A percentile compares a stretch with the other conserved stretches of the same genome.
phyloP scores from a whole-genome alignment of 805 yeast genomes.

The Candida morakotiae region DNA sequence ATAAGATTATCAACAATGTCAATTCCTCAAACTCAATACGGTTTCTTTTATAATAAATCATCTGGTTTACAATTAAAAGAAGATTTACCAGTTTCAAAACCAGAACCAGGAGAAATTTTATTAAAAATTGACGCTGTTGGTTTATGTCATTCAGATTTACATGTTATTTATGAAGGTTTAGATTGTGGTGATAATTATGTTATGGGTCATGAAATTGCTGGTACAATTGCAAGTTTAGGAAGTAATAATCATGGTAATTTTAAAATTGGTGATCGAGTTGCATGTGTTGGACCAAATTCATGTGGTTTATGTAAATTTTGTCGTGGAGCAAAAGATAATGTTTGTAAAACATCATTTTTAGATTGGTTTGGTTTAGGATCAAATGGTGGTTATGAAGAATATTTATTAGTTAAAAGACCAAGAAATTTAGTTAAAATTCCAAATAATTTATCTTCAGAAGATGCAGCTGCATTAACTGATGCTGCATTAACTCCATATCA shows the following conservation, averaged over 20 bases:
- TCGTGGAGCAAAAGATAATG: slow-evolving; percentile 30
- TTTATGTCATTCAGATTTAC: slow-evolving; percentile 42
- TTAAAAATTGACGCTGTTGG: slow-evolving; percentile 40
- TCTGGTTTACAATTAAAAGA: slow-evolving; percentile 7
- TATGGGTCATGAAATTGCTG: slow-evolving; percentile 45
- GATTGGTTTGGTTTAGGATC: slow-evolving; percentile 32
- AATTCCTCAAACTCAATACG: slow-evolving; percentile 10
- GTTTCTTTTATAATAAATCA: slow-evolving; percentile 6
- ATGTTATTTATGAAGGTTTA: slow-evolving; percentile 20
- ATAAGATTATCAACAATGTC: slow-evolving; percentile 6
- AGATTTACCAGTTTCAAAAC: slow-evolving; percentile 8
- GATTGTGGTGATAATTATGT: slow-evolving; percentile 22
- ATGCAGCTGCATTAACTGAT: slow-evolving; percentile 27
- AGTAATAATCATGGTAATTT: slow-evolving; percentile 15
- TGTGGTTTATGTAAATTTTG: slow-evolving; percentile 35
- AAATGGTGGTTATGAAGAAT: slow-evolving; percentile 41
- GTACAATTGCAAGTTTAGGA: slow-evolving; percentile 27
- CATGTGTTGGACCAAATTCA: slow-evolving; percentile 23
- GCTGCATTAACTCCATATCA: slow-evolving; percentile 41
- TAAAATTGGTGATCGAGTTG: slow-evolving; percentile 26
- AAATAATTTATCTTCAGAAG: slow-evolving; percentile 1
- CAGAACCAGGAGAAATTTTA: slow-evolving; percentile 16
- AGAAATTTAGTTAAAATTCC: slow-evolving; percentile 26
- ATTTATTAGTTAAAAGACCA: slow-evolving; percentile 30
- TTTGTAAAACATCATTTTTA: slow-evolving; percentile 18